Evolutionary conservation across 495 filamentous ascomycete species (phyloP), one percentile per base, ranked within the genome.

Genomic region (Trichocladium antarcticum): DNA sequence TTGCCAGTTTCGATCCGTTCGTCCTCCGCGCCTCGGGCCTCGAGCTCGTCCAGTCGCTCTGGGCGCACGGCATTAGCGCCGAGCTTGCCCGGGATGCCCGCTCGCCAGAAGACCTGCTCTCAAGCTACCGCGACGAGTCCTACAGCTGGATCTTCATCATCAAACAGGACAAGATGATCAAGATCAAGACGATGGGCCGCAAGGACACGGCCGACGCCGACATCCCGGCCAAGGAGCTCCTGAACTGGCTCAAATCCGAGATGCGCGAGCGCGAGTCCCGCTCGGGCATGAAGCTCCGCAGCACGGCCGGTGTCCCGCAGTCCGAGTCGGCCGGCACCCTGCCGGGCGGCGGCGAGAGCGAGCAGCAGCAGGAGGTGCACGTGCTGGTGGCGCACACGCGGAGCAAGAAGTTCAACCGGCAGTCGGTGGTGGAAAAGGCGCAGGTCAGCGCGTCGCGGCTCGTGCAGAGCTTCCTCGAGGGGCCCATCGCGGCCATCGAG

Each of bases 381-480:
- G 82, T 97, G 22, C 75, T 97, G 1, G 69, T 85, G 1, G 78
- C 84, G 0, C 80, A 84, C 42, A 87, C 86, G 24, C 81, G 84
- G 56, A 84, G 80, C 60, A 95, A 95, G 66, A 98, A 95, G 68
- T 81, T 82, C 35, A 95, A 93, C 61, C 80, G 90, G 28, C 78
- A 77, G 46, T 81, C 81, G 24, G 85, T 97, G 31, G 82, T 95
- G 20, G 87, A 93, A 58, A 82, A 85, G 40, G 86, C 87, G 31
- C 77, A 87, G 51, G 58, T 71, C 24, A 75, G 74, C 42, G 78
- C 82, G 4, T 74, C 77, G 7, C 73, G 78, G 58, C 68, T 84
- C 41, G 70, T 84, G 37, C 76, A 82, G 52, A 70, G 73, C 14
- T 84, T 84, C 42, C 64, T 83, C 9, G 77, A 81, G 49, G 84